Base-by-base conservation (phyloP, 1,284 basidiomycete species). In the Austropuccinia psidii region DNA sequence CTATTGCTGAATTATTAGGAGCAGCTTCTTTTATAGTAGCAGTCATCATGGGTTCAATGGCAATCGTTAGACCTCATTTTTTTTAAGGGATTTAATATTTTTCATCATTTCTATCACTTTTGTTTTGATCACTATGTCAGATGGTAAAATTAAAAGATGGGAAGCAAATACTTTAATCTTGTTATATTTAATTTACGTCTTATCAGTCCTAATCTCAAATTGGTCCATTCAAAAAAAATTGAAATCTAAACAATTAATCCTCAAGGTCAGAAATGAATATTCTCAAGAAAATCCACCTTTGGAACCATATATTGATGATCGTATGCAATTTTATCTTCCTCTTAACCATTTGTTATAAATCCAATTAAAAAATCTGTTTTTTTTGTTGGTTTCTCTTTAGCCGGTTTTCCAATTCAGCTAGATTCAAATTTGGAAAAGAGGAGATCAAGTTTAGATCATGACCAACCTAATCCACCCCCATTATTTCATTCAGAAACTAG, bases 21-120 rank as follows among this genome's bases (percentile, higher is more conserved):
- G 95, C 95, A 0, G 94, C 95, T 0, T 87, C 91, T 1, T 98
- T 98, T 83, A 95, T 98, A 80, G 88, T 93, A 24, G 92, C 91
- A 2, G 93, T 94, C 78, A 93, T 98, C 47, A 93, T 57, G 4
- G 95, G 95, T 6, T 90, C 90, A 19, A 96, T 98, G 87, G 94
- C 93, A 79, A 88, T 98, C 80, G 91, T 98, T 80, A 89, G 89
- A 75, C 93, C 93, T 0, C 98, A 45, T 88, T 91, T 0, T 98
- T 98, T 82, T 82, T 96, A 17, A 88, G 96, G 41, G 96, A 98
- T 80, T 90, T 94, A 35, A 88, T 90, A 21, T 98, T 98, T 84
- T 97, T 97, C 82, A 88, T 90, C 13, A 77, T 86, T 4, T 90
- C 94, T 0, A 88, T 98, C 45, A 77, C 83, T 8, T 78, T 91